Percentiles rank a stretch among this genome's conserved stretches.
These are phyloP conservation scores for Cystobasidium sp. DNA, from an alignment of 1,284 basidiomycete species.

Conservation along the genomic window DNA sequence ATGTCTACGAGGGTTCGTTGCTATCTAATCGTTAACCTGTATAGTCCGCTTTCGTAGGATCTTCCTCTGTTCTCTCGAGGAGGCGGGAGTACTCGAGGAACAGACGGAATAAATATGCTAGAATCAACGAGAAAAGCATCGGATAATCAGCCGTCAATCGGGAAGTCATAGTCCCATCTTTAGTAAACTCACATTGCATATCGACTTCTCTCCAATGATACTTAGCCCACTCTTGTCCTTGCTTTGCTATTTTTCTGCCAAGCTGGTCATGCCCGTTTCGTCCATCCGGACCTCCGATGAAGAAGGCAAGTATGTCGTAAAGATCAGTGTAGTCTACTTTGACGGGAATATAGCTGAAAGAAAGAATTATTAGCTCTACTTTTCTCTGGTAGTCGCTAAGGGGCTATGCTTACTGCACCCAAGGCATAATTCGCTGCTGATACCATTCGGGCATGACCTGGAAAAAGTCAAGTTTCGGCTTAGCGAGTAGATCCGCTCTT, in stretches of 20 bases:
- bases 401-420: conserved; percentile 53
- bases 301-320: conserved; percentile 61
- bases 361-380: not conserved
- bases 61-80: conserved; percentile 47
- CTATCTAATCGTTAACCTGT: not conserved
- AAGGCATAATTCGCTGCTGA: conserved; percentile 48
- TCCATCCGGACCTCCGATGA: conserved; percentile 57
- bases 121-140: not conserved
- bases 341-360: conserved; percentile 53
- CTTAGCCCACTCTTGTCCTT: conserved; percentile 58
- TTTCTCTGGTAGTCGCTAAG: too few relatives aligned
- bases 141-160: conserved; percentile 5
- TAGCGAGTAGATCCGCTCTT: not conserved
- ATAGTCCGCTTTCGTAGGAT: conserved; percentile 25
- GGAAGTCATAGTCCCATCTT: not conserved
- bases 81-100: conserved; percentile 48
- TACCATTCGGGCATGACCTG: conserved; percentile 57
- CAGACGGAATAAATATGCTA: conserved; percentile 52
- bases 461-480: not conserved
- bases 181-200: conserved; percentile 55
- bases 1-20: not conserved
- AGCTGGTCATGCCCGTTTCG: conserved; percentile 59
- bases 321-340: conserved; percentile 61
- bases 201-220: conserved; percentile 58
- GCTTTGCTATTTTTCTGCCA: conserved; percentile 59